These are phyloP conservation scores for Pulveroboletus sp. DNA, from an alignment of 1,284 basidiomycete species.

Conservation along the genomic window DNA sequence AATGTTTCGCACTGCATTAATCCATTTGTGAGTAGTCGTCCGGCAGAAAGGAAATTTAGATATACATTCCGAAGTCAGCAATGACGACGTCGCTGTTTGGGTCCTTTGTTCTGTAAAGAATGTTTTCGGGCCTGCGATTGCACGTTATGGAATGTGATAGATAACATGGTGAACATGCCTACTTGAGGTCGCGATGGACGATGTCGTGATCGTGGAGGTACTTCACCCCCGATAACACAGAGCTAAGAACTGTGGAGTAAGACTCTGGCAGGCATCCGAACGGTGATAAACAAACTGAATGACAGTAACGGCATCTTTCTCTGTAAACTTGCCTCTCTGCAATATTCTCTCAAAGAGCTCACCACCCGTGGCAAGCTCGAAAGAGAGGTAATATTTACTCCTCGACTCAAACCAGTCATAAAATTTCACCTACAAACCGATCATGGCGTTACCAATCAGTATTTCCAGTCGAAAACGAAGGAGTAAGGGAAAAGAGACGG, in stretches of 20 bases:
- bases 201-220: constrained; percentile 87
- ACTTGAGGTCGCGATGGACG: constrained; percentile 92
- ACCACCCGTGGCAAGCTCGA: constrained; percentile 88
- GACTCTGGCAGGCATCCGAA: background rate
- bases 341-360: constrained; percentile 87
- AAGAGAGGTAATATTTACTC: constrained; percentile 87
- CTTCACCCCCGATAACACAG: constrained; percentile 73
- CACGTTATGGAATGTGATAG: background rate
- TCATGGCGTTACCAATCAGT: background rate
- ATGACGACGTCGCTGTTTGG: constrained; percentile 81
- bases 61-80: constrained; percentile 94
- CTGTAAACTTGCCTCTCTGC: constrained; percentile 84
- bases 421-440: constrained; percentile 69
- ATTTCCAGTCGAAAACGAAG: background rate
- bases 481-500: constrained; percentile 28
- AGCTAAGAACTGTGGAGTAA: constrained; percentile 40
- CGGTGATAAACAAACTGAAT: constrained; percentile 41
- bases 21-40: background rate
- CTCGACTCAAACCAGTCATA: constrained; percentile 93
- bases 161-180: constrained; percentile 19
- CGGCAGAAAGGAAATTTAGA: constrained; percentile 7
- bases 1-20: constrained; percentile 71
- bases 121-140: constrained; percentile 82
- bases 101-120: constrained; percentile 79
- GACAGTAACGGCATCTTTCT: constrained; percentile 77